Percentiles rank a stretch among this genome's conserved stretches.
Conservation (phyloP, 2,329 filamentous ascomycete genomes). For the Penicillium brasilianum region DNA sequence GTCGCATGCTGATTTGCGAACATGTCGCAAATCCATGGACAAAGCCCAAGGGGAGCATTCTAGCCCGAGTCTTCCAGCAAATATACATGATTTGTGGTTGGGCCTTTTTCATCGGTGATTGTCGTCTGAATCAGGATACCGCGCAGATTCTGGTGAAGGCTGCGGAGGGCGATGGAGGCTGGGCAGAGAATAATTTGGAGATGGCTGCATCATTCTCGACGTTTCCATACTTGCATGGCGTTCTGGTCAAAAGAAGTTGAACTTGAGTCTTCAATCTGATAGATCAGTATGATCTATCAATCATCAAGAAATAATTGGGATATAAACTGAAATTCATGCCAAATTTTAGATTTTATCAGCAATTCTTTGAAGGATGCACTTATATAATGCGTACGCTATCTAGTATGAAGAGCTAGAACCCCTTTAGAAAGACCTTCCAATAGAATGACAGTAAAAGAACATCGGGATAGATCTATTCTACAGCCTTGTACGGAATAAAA, state of each 20-base stretch:
- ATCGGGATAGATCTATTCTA: no score
- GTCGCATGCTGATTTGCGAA: slow-evolving; percentile 2
- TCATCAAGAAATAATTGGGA: background rate
- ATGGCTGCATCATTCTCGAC: background rate
- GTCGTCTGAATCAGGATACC: background rate
- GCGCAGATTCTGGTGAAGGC: background rate
- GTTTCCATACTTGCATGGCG: background rate
- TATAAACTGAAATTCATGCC: background rate
- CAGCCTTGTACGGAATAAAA: no score
- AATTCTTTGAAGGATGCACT: background rate
- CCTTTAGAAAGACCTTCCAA: background rate
- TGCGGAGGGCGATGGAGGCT: background rate
- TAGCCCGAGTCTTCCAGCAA: background rate
- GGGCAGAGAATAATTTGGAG: slow-evolving; percentile 1
- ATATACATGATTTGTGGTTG: background rate
- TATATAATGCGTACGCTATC: background rate
- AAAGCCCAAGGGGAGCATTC: background rate
- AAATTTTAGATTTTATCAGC: background rate
- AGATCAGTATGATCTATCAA: background rate
- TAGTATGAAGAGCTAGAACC: background rate
- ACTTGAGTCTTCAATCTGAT: background rate
- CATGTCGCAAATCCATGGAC: slow-evolving; percentile 1
- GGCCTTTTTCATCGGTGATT: background rate
- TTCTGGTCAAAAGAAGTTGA: background rate
- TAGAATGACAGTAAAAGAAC: no score